Conservation (phyloP, 2,329 filamentous ascomycete genomes). For the Trichoderma sp. region DNA sequence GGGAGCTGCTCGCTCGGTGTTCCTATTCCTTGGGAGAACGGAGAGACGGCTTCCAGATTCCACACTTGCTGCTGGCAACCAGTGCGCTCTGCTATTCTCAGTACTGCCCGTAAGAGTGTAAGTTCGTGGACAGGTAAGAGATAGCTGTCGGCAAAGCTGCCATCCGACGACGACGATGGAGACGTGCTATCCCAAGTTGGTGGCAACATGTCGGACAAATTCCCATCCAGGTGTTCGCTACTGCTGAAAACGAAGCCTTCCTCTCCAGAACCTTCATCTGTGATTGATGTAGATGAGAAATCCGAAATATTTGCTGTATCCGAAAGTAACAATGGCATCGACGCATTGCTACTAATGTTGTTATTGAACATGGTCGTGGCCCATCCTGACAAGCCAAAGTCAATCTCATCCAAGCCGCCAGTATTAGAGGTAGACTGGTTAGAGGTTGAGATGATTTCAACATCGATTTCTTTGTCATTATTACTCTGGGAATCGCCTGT, state of each 20-base stretch:
- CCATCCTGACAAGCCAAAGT: constrained; percentile 27
- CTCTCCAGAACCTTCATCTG: background rate
- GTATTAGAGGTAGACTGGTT: background rate
- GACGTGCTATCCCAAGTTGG: constrained; percentile 24
- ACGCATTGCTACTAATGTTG: constrained; percentile 17
- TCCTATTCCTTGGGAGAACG: constrained; percentile 39
- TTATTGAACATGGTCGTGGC: constrained; percentile 22
- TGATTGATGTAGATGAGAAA: constrained; percentile 11
- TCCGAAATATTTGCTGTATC: constrained; percentile 14
- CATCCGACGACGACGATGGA: constrained; percentile 23
- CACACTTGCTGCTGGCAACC: constrained; percentile 42
- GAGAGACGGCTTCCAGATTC: constrained; percentile 45
- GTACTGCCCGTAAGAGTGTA: constrained; percentile 45
- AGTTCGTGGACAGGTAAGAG: constrained; percentile 48
- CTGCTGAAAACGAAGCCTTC: constrained; percentile 3
- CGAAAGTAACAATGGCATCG: constrained; percentile 21
- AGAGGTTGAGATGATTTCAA: background rate
- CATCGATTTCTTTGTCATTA: background rate
- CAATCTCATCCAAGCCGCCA: constrained; percentile 24
- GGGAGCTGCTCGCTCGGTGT: constrained; percentile 41
- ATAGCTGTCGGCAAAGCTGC: constrained; percentile 45
- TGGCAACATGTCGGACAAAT: constrained; percentile 18
- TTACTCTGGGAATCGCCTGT: background rate
- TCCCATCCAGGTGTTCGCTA: background rate
- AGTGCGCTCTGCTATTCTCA: constrained; percentile 47